Evolutionary conservation across 2,329 filamentous ascomycete genomes (phyloP), one percentile per base, ranked within the genome.

Genomic region (Trichoderma sp.): DNA sequence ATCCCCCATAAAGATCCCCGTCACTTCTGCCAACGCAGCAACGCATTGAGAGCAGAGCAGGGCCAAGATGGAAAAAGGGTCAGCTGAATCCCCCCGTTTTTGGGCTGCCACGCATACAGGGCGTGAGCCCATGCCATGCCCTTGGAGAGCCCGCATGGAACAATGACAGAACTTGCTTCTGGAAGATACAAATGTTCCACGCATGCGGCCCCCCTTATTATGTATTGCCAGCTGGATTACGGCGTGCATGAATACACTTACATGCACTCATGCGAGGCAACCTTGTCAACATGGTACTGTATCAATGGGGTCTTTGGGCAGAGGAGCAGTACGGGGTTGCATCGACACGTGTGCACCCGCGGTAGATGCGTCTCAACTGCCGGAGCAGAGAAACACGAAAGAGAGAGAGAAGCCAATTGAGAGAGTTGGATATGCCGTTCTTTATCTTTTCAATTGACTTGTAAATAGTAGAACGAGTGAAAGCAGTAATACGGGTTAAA

Each of bases 111-210:
- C 53, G 53, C 56, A 69, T 39, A 28, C 24, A 70, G 32, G 21
- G 39, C 21, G 64, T 58, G 24, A 57, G 39, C 56, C 56, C 21
- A 21, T 34, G 9, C 51, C n/a, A 65, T 47, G 26, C 21, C 26
- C 56, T 26, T 34, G 21, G 36, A 60, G 24, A 60, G 66, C 66
- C 66, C 21, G 66, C 66, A 70, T 70, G 39, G 66, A 70, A 47
- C 57, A 62, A n/a, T 9, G 39, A 58, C 66, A 62, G 66, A 70
- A 68, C 65, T n/a, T 32, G 65, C 65, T 68, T 68, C 65, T 60
- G 56, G 34, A 32, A 24, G 57, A 51, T 60, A 30, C 21, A 60
- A 32, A 43, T 43, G 21, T 39, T 63, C 67, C 43, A 53, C n/a
- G 36, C 56, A 47, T 30, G n/a, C 15, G n/a, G 24, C 34, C 56